Evolutionary conservation across 768 basidiomycete species (phyloP).

Genomic region (Kwoniella shandongensis): DNA sequence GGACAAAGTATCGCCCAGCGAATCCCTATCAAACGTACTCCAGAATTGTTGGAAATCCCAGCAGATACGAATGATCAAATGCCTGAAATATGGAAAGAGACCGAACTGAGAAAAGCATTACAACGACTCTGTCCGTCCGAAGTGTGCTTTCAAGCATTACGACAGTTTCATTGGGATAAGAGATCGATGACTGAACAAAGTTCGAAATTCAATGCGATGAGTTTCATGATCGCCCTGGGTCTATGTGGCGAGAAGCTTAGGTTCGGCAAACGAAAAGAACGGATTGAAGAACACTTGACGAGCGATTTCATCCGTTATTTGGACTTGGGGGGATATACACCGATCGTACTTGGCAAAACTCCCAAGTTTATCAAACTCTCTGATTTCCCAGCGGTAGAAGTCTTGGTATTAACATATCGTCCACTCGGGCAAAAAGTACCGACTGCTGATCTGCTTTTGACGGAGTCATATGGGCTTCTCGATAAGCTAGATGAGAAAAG

Average conservation of each 20-base stretch:
- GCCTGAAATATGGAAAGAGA: no score
- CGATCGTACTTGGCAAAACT: not conserved
- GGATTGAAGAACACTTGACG: not conserved
- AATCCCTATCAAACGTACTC: not conserved
- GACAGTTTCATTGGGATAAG: conserved; percentile 21
- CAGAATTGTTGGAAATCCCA: conserved; percentile 2
- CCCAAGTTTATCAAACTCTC: conserved; percentile 1
- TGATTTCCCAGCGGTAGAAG: conserved; percentile 11
- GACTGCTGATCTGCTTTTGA: conserved; percentile 10
- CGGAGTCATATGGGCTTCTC: not conserved
- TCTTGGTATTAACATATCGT: conserved; percentile 7
- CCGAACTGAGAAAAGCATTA: not conserved
- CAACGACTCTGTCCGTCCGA: conserved; percentile 6
- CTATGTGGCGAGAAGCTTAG: conserved; percentile 8
- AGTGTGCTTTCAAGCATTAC: not conserved
- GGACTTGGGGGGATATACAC: conserved; percentile 18
- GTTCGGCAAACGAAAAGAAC: not conserved
- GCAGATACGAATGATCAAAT: not conserved
- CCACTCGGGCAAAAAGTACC: conserved; percentile 5
- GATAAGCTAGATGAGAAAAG: not conserved
- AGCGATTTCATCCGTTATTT: conserved; percentile 11
- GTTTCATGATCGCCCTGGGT: conserved; percentile 3
- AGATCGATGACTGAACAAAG: conserved; percentile 2
- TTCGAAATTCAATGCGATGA: conserved; percentile 1
- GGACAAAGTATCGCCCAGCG: conserved; percentile 8